phyloP scores from a whole-genome alignment of 495 filamentous ascomycete genomes.

The Aspergillus asperescens region DNA sequence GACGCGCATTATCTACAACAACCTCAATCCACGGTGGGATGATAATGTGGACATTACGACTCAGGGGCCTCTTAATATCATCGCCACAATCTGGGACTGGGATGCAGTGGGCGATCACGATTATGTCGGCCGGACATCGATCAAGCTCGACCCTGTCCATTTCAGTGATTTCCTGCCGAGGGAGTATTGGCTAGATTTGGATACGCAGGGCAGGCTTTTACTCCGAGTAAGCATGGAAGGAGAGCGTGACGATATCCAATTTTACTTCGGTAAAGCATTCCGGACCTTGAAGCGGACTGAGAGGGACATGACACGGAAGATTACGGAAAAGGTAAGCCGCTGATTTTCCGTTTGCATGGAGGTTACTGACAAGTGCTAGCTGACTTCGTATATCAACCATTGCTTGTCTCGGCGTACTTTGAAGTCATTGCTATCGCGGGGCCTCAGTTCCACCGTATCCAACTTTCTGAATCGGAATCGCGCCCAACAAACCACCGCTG shows the following conservation, averaged over 20 bases:
- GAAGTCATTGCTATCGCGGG: conserved; percentile 63
- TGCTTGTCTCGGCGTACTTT: conserved; percentile 80
- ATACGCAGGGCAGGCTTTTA: conserved; percentile 87
- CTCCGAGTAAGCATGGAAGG: conserved; percentile 97
- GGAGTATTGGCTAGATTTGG: conserved; percentile 96
- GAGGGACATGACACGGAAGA: conserved; percentile 94
- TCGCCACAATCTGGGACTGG: conserved; percentile 98
- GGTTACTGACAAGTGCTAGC: conserved; percentile 41
- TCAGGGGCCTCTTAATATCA: conserved; percentile 82
- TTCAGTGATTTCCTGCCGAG: conserved; percentile 93
- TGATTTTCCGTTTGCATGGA: neutral
- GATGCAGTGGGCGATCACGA: conserved; percentile 97
- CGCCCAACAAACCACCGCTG: conserved; percentile 49
- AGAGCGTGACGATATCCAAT: conserved; percentile 96
- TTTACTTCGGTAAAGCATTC: conserved; percentile 97
- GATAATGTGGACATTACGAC: conserved; percentile 95
- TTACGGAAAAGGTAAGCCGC: conserved; percentile 84
- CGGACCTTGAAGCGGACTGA: conserved; percentile 90
- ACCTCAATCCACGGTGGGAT: conserved; percentile 95
- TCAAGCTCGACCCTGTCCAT: conserved; percentile 91
- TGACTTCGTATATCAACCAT: conserved; percentile 91
- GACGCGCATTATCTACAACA: conserved; percentile 85
- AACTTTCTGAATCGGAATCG: conserved; percentile 67
- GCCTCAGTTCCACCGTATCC: conserved; percentile 69
- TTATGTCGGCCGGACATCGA: conserved; percentile 87